Conservation (phyloP, 768 basidiomycete species). For the Russula emetica region DNA sequence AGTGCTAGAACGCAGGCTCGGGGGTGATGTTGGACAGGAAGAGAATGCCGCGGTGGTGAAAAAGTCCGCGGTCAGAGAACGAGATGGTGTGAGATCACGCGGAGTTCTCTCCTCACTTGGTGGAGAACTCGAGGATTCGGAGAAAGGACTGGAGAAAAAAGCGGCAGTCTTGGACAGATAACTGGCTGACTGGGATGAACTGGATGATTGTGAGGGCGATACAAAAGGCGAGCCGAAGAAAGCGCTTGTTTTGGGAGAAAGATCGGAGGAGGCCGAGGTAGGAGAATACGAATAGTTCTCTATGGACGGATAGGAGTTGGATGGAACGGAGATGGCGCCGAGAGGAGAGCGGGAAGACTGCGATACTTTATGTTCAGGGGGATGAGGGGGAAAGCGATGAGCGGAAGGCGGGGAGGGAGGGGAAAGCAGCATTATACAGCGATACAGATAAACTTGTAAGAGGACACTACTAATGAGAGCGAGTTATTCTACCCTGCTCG, state of each 20-base stretch:
- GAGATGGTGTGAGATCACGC: slow-evolving; percentile 14
- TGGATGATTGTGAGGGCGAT: slow-evolving; percentile 7
- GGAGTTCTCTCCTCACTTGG: slow-evolving; percentile 2
- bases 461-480: not conserved
- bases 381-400: slow-evolving; percentile 18
- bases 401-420: slow-evolving; percentile 19
- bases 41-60: slow-evolving; percentile 14
- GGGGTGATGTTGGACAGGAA: slow-evolving; percentile 22
- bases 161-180: slow-evolving; percentile 25
- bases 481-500: not conserved
- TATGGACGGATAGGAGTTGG: slow-evolving; percentile 7
- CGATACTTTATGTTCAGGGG: not conserved
- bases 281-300: slow-evolving; percentile 15
- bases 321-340: slow-evolving; percentile 2
- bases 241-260: slow-evolving; percentile 24
- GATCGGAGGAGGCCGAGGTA: slow-evolving; percentile 16
- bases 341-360: slow-evolving; percentile 16
- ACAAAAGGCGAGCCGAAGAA: slow-evolving; percentile 24
- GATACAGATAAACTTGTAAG: slow-evolving; percentile 6
- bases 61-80: slow-evolving; percentile 26
- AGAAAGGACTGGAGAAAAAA: slow-evolving; percentile 25
- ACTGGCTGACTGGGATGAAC: slow-evolving; percentile 9
- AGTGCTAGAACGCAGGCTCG: slow-evolving; percentile 26
- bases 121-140: slow-evolving; percentile 14
- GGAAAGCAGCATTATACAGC: slow-evolving; percentile 24